phyloP scores from a whole-genome alignment of 441 rosid genomes.

The Eutrema salsugineum region DNA sequence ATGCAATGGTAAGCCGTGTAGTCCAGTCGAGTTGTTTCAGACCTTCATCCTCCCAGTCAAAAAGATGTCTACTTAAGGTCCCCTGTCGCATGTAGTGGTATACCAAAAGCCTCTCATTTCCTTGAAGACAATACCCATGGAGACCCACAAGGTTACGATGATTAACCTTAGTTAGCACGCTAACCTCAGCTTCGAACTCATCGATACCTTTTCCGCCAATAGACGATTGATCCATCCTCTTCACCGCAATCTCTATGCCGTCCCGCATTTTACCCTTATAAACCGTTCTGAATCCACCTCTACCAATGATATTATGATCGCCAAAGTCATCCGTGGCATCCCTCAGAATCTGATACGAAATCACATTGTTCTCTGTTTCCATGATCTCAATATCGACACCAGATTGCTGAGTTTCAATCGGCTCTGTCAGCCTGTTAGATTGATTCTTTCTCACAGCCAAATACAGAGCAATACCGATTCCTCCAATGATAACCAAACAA shows the following conservation, averaged over 20 bases:
- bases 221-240: conserved; percentile 50
- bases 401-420: too few species aligned
- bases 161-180: conserved; percentile 46
- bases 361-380: too few species aligned
- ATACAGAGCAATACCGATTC: too few species aligned
- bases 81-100: conserved; percentile 61
- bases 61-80: conserved; percentile 35
- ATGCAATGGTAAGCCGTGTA: background rate
- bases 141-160: conserved; percentile 53
- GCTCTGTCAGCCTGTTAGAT: too few species aligned
- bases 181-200: conserved; percentile 52
- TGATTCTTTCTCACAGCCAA: too few species aligned
- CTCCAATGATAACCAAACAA: too few species aligned
- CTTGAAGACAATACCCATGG: conserved; percentile 50
- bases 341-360: too few species aligned
- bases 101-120: conserved; percentile 47
- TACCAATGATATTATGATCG: background rate
- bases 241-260: conserved; percentile 54
- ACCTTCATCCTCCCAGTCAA: conserved; percentile 32
- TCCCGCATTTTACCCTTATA: conserved; percentile 48
- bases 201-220: conserved; percentile 36
- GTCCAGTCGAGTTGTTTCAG: background rate
- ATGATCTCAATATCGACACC: too few species aligned
- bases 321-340: too few species aligned
- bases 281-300: conserved; percentile 48